Evolutionary conservation across 1,284 basidiomycete genomes (phyloP), one percentile per base, ranked within the genome.

Genomic region (Puccinia hordei): DNA sequence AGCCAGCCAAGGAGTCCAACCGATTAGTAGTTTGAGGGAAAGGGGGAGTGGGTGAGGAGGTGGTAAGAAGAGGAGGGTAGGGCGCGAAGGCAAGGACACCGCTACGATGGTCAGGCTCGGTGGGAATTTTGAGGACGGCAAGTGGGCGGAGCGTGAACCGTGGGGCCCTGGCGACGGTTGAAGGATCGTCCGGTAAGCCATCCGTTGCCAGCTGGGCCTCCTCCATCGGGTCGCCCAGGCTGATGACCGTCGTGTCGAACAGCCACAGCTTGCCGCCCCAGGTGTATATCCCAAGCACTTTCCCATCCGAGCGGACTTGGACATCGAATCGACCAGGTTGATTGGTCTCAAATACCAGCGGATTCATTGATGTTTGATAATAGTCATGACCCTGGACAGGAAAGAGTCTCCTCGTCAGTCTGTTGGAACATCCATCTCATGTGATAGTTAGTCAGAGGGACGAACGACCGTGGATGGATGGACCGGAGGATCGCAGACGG

Each of bases 241-340:
- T 30, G n/a, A 69, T 49, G 13, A 44, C 24, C 17, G 27, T 49
- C 44, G 71, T 8, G 13, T 57, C 76, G 30, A 68, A 78, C 24
- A 78, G 22, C 76, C 76, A 78, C n/a, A 78, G 30, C 55, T 78
- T 69, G 1, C 76, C 76, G 30, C 76, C 76, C 49, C 49, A 66
- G 57, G 30, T 69, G 19, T 57, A 57, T n/a, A 68, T 71, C 24
- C 63, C 76, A 22, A 78, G 46, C 33, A 78, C 30, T 55, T 78
- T 78, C n/a, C 76, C 76, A 46, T 78, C 76, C 53, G 76, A 69
- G 8, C 76, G 63, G 5, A 78, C 38, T 55, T 71, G 53, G 46
- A 78, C 49, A 35, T 78, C 66, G 38, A 78, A 78, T 13, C 76
- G n/a, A 41, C 76, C 63, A n/a, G 63, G n/a, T 19, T 68, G 61